A percentile compares a stretch with the other conserved stretches of the same genome.
Conservation (phyloP, 768 basidiomycete genomes). For the Paxillus involutus region DNA sequence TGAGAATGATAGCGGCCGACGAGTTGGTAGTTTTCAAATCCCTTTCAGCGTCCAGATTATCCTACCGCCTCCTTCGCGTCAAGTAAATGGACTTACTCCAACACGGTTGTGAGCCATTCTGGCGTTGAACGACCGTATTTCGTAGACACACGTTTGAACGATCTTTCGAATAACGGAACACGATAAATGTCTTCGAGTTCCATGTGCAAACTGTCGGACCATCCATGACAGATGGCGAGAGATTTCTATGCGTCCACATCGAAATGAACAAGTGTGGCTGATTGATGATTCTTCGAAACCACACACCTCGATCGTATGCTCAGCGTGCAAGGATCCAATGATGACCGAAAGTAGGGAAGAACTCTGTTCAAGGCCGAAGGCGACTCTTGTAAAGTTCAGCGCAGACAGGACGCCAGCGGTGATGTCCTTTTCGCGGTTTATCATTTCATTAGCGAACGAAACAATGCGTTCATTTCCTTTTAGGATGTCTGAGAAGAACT, state of each 20-base stretch:
- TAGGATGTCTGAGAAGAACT: constrained; percentile 14
- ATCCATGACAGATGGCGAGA: constrained; percentile 47
- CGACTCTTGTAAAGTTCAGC: constrained; percentile 55
- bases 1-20: constrained; percentile 44
- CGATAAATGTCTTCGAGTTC: constrained; percentile 51
- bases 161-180: constrained; percentile 46
- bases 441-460: constrained; percentile 43
- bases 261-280: not conserved
- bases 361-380: constrained; percentile 28
- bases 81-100: constrained; percentile 17
- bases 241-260: constrained; percentile 39
- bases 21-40: constrained; percentile 13
- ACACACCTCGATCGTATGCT: constrained; percentile 20
- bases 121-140: constrained; percentile 36
- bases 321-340: constrained; percentile 11
- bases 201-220: constrained; percentile 43
- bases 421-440: constrained; percentile 26
- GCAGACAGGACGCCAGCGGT: constrained; percentile 58
- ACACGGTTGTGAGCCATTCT: constrained; percentile 27
- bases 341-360: constrained; percentile 8
- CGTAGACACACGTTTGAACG: constrained; percentile 35
- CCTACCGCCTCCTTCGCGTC: not conserved
- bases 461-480: constrained; percentile 36
- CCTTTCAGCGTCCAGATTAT: constrained; percentile 12
- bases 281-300: not conserved